A percentile compares a stretch with the other conserved stretches of the same genome.
Conservation (phyloP, 768 basidiomycete species). For the Boletus rufocinnamomeus region DNA sequence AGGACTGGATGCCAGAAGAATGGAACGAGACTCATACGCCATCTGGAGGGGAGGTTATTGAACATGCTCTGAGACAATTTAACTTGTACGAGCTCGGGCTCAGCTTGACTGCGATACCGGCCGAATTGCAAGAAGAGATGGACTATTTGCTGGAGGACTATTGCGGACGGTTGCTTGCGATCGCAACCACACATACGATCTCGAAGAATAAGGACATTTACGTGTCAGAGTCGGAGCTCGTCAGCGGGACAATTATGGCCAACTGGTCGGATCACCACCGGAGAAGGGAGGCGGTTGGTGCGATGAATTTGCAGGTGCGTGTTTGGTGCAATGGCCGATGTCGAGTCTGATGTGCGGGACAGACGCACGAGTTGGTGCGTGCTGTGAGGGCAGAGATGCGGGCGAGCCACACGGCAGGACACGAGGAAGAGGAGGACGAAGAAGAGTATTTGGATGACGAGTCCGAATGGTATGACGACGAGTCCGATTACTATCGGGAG, state of each 20-base stretch:
- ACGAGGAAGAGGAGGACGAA: conserved; percentile 31
- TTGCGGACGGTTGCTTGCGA: conserved; percentile 34
- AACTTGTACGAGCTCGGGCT: conserved; percentile 38
- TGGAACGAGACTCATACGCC: conserved; percentile 23
- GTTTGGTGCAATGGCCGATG: not conserved
- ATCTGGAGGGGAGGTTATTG: conserved; percentile 31
- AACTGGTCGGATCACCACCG: conserved; percentile 45
- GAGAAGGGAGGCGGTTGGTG: conserved; percentile 39
- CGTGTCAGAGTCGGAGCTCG: conserved; percentile 44
- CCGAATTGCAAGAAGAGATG: conserved; percentile 42
- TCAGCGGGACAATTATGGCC: conserved; percentile 49
- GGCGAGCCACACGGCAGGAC: conserved; percentile 5
- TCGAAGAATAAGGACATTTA: conserved; percentile 38
- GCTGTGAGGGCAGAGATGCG: conserved; percentile 39
- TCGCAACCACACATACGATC: conserved; percentile 40
- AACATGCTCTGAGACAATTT: conserved; percentile 26
- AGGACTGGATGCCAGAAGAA: conserved; percentile 33
- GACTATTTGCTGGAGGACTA: conserved; percentile 39
- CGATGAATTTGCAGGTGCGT: conserved; percentile 48
- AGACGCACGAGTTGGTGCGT: conserved; percentile 42
- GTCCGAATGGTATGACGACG: conserved; percentile 26
- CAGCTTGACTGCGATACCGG: conserved; percentile 21
- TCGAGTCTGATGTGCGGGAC: conserved; percentile 9
- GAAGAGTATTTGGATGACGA: conserved; percentile 29
- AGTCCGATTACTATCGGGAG: conserved; percentile 33